Evolutionary conservation across 257 asterid species (phyloP), one percentile per base, ranked within the genome.

Genomic region (Scutellaria galericulata): DNA sequence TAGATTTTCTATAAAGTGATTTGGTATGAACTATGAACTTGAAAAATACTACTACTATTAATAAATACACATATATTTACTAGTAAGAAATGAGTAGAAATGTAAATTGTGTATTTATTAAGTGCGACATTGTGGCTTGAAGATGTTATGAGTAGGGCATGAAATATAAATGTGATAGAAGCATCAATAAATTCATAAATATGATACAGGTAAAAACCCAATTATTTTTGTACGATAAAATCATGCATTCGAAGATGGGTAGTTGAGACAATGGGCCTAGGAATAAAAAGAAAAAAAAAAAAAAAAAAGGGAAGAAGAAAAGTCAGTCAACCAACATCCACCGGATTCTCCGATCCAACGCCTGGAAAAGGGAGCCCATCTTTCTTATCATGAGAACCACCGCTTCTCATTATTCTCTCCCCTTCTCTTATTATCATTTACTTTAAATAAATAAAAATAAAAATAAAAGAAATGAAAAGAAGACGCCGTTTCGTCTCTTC

Each of bases 331-430:
- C 50, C 24, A 55, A 41, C 7, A 15, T 51, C 42, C 57, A 39
- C 35, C 39, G 15, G 31, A 48, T 53, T 39, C 58, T 68, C 54
- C 57, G 65, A 79, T 74, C 77, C 71, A 12, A 70, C 75, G 80
- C 37, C 74, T 70, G 48, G 27, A 54, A 63, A 58, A 64, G 52
- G 37, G 70, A 18, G 52, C 66, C 27, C 48, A 69, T 47, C 6
- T 64, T 48, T 22, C 66, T 50, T 57, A 70, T n/a, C 56, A 18
- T 64, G 67, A 58, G 15, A 10, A 74, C 66, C 18, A 55, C 74
- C 71, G 47, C 71, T n/a, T 64, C 57, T 12, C 7, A 79, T 39
- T 2, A 54, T 15, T 46, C 50, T 6, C 62, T 37, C 15, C 24
- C 11, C 53, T 40, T 57, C 14, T 48, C n/a, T 3, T 4, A 31